These are phyloP conservation scores for Boletus tylopilopsis DNA, from an alignment of 768 basidiomycete genomes.

Conservation along the genomic window DNA sequence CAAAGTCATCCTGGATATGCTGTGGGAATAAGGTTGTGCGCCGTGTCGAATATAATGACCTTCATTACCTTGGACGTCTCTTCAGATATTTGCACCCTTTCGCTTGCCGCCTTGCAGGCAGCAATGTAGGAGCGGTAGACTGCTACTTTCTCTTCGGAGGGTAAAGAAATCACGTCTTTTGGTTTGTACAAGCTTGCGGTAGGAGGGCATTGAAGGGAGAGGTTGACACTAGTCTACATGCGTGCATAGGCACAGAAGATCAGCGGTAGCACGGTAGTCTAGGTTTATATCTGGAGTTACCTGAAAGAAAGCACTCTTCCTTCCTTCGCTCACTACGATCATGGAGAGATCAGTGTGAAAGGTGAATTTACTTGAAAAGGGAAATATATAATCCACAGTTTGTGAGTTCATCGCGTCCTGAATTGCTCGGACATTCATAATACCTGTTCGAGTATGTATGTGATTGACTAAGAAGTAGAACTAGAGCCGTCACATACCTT, in stretches of 20 bases:
- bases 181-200: constrained; percentile 47
- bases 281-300: constrained; percentile 38
- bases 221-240: constrained; percentile 53
- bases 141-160: constrained; percentile 44
- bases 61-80: constrained; percentile 53
- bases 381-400: constrained; percentile 70
- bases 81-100: constrained; percentile 51
- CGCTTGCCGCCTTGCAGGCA: constrained; percentile 47
- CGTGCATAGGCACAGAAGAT: neutral
- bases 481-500: constrained; percentile 25
- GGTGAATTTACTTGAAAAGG: constrained; percentile 60
- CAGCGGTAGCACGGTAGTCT: neutral
- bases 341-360: constrained; percentile 76
- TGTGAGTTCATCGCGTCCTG: constrained; percentile 65
- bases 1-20: constrained; percentile 80
- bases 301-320: constrained; percentile 70
- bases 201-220: constrained; percentile 43
- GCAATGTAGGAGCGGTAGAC: constrained; percentile 57
- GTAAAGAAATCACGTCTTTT: constrained; percentile 41
- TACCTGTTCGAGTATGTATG: constrained; percentile 39
- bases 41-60: neutral
- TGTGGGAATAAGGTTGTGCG: constrained; percentile 23
- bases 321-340: constrained; percentile 58
- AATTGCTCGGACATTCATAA: constrained; percentile 57
- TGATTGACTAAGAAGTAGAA: neutral